Percentiles rank a stretch among this genome's conserved stretches.
Evolutionary conservation across 2,329 filamentous ascomycete species (phyloP).

Genomic region (Sclerotinia glacialis): DNA sequence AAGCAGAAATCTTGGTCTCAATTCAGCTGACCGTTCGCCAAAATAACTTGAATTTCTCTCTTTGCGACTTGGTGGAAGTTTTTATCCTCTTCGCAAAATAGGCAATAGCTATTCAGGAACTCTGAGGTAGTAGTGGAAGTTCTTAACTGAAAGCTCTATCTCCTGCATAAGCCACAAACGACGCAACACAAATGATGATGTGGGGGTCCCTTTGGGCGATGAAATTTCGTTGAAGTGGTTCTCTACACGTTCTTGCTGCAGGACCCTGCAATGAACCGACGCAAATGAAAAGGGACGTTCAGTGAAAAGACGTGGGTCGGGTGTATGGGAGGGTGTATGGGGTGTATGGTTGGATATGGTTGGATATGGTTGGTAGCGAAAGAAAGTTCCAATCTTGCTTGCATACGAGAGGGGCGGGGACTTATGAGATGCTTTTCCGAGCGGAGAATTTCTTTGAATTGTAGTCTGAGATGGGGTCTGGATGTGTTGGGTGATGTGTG

Average conservation of each 20-base stretch:
- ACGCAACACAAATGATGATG: slow-evolving; percentile 2
- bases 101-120: slow-evolving; percentile 1
- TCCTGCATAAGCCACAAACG: slow-evolving; percentile 21
- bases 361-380: slow-evolving; percentile 1
- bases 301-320: slow-evolving; percentile 4
- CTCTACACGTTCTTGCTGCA: slow-evolving; percentile 16
- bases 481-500: slow-evolving; percentile 1
- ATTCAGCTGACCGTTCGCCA: slow-evolving; percentile 28
- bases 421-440: slow-evolving; percentile 15
- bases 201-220: slow-evolving; percentile 13
- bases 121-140: slow-evolving; percentile 1
- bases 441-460: slow-evolving; percentile 2
- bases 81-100: slow-evolving; percentile 18
- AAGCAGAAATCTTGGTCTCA: slow-evolving; percentile 29
- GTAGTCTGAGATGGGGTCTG: slow-evolving; percentile 3
- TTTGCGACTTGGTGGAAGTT: slow-evolving; percentile 10
- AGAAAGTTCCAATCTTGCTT: slow-evolving; percentile 7
- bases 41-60: background rate
- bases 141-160: slow-evolving; percentile 19
- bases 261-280: background rate
- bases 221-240: slow-evolving; percentile 5
- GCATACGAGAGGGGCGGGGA: slow-evolving; percentile 22
- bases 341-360: background rate
- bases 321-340: background rate
- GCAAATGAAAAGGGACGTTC: background rate